phyloP scores from a whole-genome alignment of 441 rosid genomes.

The Cnidoscolus chayamansa region DNA sequence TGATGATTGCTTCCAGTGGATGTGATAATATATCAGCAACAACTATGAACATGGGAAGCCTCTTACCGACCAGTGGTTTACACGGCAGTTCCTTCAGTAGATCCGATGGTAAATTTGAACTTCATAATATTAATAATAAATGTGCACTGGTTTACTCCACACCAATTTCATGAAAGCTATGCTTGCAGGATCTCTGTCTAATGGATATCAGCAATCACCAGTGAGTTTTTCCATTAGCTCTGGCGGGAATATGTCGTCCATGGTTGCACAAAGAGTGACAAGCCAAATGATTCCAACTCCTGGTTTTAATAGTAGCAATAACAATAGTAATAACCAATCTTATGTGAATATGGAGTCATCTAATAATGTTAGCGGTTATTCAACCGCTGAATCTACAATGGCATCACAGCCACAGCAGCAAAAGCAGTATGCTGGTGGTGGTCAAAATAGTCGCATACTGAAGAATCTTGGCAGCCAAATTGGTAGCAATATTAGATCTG shows the following conservation, averaged over 20 bases:
- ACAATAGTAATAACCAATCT: conserved; percentile 48
- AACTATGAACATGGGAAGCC: conserved; percentile 51
- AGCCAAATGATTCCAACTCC: conserved; percentile 99
- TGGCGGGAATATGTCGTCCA: conserved; percentile 71
- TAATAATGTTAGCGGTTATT: conserved; percentile 59
- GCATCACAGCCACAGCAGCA: conserved; percentile 67
- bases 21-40: conserved; percentile 49
- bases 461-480: conserved; percentile 83
- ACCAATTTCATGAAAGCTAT: conserved; percentile 9
- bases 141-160: conserved; percentile 9
- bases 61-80: conserved; percentile 54
- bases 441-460: conserved; percentile 74
- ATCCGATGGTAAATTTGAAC: conserved; percentile 41
- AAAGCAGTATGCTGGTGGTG: conserved; percentile 64
- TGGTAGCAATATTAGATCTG: conserved; percentile 68
- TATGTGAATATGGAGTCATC: conserved; percentile 65
- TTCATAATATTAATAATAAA: background rate
- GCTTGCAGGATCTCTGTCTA: conserved; percentile 62
- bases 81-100: conserved; percentile 49
- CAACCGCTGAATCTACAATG: conserved; percentile 65
- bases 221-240: conserved; percentile 69
- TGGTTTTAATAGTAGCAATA: conserved; percentile 59
- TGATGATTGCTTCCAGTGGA: conserved; percentile 54
- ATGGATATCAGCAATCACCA: conserved; percentile 81
- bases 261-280: conserved; percentile 59